Base-by-base conservation (phyloP, 176 grass and related monocot genomes). In the Urochloa ruziziensis region DNA sequence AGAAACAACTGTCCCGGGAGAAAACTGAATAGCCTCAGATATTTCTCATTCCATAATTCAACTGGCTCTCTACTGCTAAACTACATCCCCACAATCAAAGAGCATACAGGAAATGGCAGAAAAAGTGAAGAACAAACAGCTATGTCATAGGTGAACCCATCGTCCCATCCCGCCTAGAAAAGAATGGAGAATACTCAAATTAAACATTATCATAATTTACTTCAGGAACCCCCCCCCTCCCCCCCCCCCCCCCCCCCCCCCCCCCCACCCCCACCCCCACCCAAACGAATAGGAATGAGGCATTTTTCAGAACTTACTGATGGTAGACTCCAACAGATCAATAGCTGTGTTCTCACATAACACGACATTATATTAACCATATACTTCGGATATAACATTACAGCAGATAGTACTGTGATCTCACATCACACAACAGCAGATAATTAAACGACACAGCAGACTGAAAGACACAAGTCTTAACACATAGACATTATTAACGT, bases 281-380 rank as follows among this genome's bases (percentile, higher is more conserved):
- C 0, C 48, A 18, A 4, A 48, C 42, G 1, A 48, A 29, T 17
- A 71, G 25, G 68, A 72, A 30, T 16, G 7, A 48, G 6, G 8
- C 15, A 48, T 11, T 48, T 48, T 70, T 48, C 43, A 30, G 23
- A 49, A 70, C 27, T 24, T 25, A 69, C 37, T 69, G 0, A 43
- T 43, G 37, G 5, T 43, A 69, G 27, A 13, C 66, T n/a, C 11
- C 67, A 70, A 70, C 39, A 70, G 42, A 70, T 47, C 13, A 8
- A 70, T 44, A 72, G 25, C 2, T 72, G 27, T 30, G 42, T 72
- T 48, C 69, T 72, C 43, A 72, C 43, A 72, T 30, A 44, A 49
- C 68, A 71, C 69, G 49, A 72, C 7, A 72, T 48, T 58, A 58
- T 72, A 59, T 59, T 72, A 72, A 72, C 69, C 25, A 72, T 73